A percentile compares a stretch with the other conserved stretches of the same genome.
phyloP scores from a whole-genome alignment of 441 rosid genomes.

The Croton laevigatus region DNA sequence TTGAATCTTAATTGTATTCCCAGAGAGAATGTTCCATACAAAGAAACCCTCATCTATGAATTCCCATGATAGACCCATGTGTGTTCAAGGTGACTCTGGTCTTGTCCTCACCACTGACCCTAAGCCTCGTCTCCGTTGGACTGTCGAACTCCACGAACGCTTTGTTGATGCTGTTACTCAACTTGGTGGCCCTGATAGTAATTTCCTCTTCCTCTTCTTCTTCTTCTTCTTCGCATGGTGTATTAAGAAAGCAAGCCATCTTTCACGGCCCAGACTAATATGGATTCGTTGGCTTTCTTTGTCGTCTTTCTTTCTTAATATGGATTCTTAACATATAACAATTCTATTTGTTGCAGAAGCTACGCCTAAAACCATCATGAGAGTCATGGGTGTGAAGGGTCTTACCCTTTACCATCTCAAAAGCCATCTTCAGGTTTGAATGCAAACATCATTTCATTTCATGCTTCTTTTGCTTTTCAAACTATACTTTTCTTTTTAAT shows the following conservation, averaged over 20 bases:
- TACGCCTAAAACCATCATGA: constrained; percentile 98
- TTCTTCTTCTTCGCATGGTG: too few relatives aligned
- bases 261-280: too few relatives aligned
- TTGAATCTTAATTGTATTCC: constrained; percentile 49
- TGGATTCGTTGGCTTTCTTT: not conserved
- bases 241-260: too few relatives aligned
- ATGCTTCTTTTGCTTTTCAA: constrained; percentile 30
- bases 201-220: not conserved
- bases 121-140: constrained; percentile 99
- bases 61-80: constrained; percentile 89
- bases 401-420: constrained; percentile 99
- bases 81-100: constrained; percentile 98
- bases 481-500: constrained; percentile 20
- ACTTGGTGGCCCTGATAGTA: constrained; percentile 99
- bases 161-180: constrained; percentile 99
- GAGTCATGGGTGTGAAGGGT: constrained; percentile 99
- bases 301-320: too few relatives aligned
- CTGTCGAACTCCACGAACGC: constrained; percentile 97
- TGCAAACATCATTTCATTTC: constrained; percentile 26
- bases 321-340: too few relatives aligned
- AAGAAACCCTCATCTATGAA: constrained; percentile 91
- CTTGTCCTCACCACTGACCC: constrained; percentile 99
- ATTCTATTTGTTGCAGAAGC: constrained; percentile 56
- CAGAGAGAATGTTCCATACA: constrained; percentile 79
- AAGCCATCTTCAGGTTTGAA: constrained; percentile 98